Conservation (phyloP, 768 basidiomycete genomes). For the Gautieria morchelliformis region DNA sequence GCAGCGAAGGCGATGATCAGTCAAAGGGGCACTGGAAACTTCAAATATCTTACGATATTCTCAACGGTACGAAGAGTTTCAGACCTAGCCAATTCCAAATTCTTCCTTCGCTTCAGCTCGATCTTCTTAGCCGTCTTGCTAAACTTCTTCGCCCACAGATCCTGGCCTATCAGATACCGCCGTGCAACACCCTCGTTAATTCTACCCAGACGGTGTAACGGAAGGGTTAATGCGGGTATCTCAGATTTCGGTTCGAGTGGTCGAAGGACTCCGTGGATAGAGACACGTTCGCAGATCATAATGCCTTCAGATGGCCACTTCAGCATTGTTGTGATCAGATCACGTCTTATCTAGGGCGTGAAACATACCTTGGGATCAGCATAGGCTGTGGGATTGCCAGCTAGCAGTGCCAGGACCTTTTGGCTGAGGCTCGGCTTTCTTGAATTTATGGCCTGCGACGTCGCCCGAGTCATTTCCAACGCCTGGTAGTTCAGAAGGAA, state of each 20-base stretch:
- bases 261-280: constrained; percentile 72
- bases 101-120: constrained; percentile 56
- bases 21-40: background rate
- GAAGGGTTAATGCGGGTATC: constrained; percentile 55
- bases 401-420: constrained; percentile 32
- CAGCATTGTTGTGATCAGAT: background rate
- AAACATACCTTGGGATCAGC: constrained; percentile 31
- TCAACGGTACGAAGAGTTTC: constrained; percentile 49
- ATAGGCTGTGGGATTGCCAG: constrained; percentile 57
- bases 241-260: constrained; percentile 65
- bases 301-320: constrained; percentile 27
- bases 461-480: constrained; percentile 1
- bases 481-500: background rate
- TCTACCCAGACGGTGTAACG: constrained; percentile 56
- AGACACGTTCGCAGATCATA: constrained; percentile 90
- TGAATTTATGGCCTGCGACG: constrained; percentile 11
- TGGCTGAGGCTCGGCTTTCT: background rate
- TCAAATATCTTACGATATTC: background rate
- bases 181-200: constrained; percentile 66
- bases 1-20: background rate
- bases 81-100: constrained; percentile 53
- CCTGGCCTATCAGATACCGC: constrained; percentile 62
- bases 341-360: constrained; percentile 10
- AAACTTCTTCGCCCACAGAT: constrained; percentile 60
- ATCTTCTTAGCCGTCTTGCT: constrained; percentile 43